These are phyloP conservation scores for Pichia sp. DNA, from an alignment of 1,139 yeast genomes.

Conservation along the genomic window DNA sequence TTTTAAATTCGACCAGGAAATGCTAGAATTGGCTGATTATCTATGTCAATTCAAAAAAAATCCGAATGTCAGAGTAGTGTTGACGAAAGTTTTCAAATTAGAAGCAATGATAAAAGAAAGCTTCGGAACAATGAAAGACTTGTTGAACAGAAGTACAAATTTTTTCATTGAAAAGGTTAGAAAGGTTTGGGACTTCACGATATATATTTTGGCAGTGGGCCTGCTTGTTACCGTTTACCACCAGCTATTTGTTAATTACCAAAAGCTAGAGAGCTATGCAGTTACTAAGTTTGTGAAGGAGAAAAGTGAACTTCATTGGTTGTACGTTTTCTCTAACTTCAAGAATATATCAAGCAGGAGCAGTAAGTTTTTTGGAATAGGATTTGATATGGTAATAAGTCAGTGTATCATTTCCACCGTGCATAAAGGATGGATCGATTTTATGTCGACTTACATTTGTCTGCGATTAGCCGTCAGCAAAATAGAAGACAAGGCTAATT, in stretches of 20 bases:
- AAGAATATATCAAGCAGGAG: slow-evolving; percentile 20
- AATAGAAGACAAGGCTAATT: background rate
- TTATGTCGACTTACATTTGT: slow-evolving; percentile 22
- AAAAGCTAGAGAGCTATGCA: slow-evolving; percentile 20
- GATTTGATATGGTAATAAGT: slow-evolving; percentile 27
- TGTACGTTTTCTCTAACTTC: slow-evolving; percentile 24
- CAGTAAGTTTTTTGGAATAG: slow-evolving; percentile 26
- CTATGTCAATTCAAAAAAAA: slow-evolving; percentile 22
- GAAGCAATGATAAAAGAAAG: slow-evolving; percentile 16
- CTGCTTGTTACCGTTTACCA: slow-evolving; percentile 26
- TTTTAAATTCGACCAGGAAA: slow-evolving; percentile 17
- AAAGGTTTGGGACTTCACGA: slow-evolving; percentile 22
- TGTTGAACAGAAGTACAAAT: slow-evolving; percentile 18
- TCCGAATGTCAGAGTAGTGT: slow-evolving; percentile 19
- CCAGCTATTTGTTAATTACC: slow-evolving; percentile 26
- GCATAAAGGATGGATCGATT: slow-evolving; percentile 26
- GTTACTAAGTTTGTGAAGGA: slow-evolving; percentile 22
- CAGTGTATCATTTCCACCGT: slow-evolving; percentile 27
- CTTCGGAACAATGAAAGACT: slow-evolving; percentile 21
- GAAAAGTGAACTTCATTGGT: slow-evolving; percentile 16
- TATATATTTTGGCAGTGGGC: slow-evolving; percentile 23
- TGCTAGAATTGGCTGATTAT: slow-evolving; percentile 19
- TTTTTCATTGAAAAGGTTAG: slow-evolving; percentile 20
- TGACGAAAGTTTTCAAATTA: slow-evolving; percentile 17
- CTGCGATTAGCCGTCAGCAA: slow-evolving; percentile 31